Base-by-base conservation (phyloP, 768 basidiomycete species). In the Lactifluus echinatus region DNA sequence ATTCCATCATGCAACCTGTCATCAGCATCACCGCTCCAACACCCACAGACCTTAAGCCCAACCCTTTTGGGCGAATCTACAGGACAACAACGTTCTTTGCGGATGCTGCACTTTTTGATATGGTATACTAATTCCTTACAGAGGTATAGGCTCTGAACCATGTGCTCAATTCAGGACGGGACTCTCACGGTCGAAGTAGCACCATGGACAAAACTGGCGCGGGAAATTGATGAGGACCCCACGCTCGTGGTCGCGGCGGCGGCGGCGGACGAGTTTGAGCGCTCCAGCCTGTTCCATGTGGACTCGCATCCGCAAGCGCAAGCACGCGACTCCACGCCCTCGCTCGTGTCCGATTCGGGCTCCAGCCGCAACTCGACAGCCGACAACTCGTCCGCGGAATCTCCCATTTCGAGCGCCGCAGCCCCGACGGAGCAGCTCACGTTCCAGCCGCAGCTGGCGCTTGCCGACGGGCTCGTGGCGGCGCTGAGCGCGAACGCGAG, bases 101-200 rank as follows among this genome's bases (percentile, higher is more conserved):
- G 50, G 80, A 83, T 55, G 82, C 82, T 60, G 81, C 80, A 62
- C 71, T 84, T 58, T 83, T 84, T 66, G 84, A 85, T 70, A 85
- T 85, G 82, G 82, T 82, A 65, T 55, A 14, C 14, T 34, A 0
- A 24, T 55, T 8, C 8, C 59, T 33, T 57, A 46, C 53, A 55
- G 47, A 52, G 2, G 26, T 28, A 33, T 8, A 17, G 48, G 51
- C 65, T 71, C 60, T 72, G 64, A 63, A 15, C 39, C 23, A 17
- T 21, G 10, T 14, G 3, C 26, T 2, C 66, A 54, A 50, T 34
- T 47, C 53, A 83, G 83, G 82, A 85, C 66, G 84, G 83, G 43
- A 87, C 85, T 15, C 75, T 87, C 52, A 86, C 84, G 3, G 84
- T 87, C 59, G 84, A 87, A 67, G 83, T 83, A 3, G 86, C 86